Conservation (phyloP, 805 yeast species). For the Yamadazyma olivae region DNA sequence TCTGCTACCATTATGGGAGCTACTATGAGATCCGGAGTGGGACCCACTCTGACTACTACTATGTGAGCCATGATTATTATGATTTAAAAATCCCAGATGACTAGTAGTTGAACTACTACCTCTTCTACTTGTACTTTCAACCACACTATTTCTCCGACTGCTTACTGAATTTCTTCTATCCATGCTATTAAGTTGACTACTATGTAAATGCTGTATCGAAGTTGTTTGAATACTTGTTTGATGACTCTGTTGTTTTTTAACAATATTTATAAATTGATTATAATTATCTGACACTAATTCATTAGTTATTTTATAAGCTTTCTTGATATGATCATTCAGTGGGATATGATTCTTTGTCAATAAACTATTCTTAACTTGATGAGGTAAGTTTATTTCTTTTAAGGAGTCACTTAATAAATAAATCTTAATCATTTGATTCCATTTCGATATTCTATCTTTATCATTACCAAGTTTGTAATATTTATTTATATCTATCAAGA, state of each 20-base stretch:
- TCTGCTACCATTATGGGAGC: background rate
- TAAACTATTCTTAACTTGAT: slow-evolving; percentile 17
- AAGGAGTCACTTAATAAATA: slow-evolving; percentile 26
- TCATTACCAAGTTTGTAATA: slow-evolving; percentile 7
- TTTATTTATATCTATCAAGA: slow-evolving; percentile 17
- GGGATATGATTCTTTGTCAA: slow-evolving; percentile 19
- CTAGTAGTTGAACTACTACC: slow-evolving; percentile 1
- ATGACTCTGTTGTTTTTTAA: slow-evolving; percentile 4
- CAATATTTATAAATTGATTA: slow-evolving; percentile 25
- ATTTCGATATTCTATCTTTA: slow-evolving; percentile 12
- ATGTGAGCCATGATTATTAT: no score
- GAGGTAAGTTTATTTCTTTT: slow-evolving; percentile 35
- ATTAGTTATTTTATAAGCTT: slow-evolving; percentile 18
- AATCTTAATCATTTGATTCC: slow-evolving; percentile 24
- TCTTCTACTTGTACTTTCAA: slow-evolving; percentile 5
- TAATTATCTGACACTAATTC: slow-evolving; percentile 31
- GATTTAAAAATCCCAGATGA: background rate
- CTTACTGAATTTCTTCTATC: slow-evolving; percentile 2
- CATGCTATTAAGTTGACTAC: background rate
- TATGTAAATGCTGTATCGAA: background rate
- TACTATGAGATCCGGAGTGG: background rate
- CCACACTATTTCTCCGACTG: slow-evolving; percentile 1
- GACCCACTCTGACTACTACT: background rate
- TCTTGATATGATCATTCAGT: slow-evolving; percentile 10
- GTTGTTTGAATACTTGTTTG: background rate